Evolutionary conservation across 768 basidiomycete genomes (phyloP).

Genomic region (Leccinum truebloodii): DNA sequence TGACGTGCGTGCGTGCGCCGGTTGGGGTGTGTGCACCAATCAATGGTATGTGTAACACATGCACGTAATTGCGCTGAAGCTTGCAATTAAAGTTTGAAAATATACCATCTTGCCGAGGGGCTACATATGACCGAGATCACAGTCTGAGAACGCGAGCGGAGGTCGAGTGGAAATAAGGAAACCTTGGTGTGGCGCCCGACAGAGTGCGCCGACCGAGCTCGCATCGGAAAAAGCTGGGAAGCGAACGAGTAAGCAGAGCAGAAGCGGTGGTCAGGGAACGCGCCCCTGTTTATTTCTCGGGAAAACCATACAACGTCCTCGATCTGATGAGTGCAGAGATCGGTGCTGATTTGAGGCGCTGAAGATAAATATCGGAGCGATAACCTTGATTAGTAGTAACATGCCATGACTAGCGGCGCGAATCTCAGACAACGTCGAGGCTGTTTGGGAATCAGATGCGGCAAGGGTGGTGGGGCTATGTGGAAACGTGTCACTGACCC

Average conservation of each 20-base stretch:
- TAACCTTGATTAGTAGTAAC: constrained; percentile 35
- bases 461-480: neutral
- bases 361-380: constrained; percentile 49
- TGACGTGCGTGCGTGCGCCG: constrained; percentile 16
- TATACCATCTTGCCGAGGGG: neutral
- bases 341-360: constrained; percentile 48
- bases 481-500: constrained; percentile 33
- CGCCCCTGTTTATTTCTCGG: constrained; percentile 29
- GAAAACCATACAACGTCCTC: constrained; percentile 45
- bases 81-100: constrained; percentile 32
- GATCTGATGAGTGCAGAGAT: constrained; percentile 51
- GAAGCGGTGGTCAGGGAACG: constrained; percentile 40
- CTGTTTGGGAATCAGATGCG: constrained; percentile 22
- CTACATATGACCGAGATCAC: neutral
- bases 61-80: constrained; percentile 38
- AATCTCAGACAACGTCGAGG: constrained; percentile 45
- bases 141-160: constrained; percentile 15
- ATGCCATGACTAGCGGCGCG: constrained; percentile 39
- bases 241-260: constrained; percentile 57
- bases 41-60: constrained; percentile 18
- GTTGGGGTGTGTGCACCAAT: too few relatives aligned
- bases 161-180: constrained; percentile 25
- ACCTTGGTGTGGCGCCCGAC: constrained; percentile 10
- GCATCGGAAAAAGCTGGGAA: constrained; percentile 60
- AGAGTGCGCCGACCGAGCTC: constrained; percentile 26